A percentile compares a stretch with the other conserved stretches of the same genome.
phyloP scores from a whole-genome alignment of 2,329 filamentous ascomycete genomes.

The Apiospora rasikravindrae region DNA sequence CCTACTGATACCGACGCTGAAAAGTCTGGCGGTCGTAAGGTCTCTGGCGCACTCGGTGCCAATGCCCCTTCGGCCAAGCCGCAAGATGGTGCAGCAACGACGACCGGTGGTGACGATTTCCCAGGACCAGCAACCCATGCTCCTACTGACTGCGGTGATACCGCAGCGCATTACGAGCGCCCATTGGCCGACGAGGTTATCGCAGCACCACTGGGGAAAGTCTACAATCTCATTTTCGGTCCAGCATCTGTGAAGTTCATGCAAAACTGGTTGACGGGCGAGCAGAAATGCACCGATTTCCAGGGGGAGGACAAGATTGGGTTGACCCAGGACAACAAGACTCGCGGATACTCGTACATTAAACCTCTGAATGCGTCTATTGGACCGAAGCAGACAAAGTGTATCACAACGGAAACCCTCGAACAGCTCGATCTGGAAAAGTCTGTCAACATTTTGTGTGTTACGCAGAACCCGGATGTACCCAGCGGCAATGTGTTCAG shows the following conservation, averaged over 20 bases:
- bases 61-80: slow-evolving; percentile 57
- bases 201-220: slow-evolving; percentile 85
- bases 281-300: slow-evolving; percentile 89
- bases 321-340: slow-evolving; percentile 74
- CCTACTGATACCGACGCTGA: slow-evolving; percentile 62
- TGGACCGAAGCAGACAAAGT: slow-evolving; percentile 93
- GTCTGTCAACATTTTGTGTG: slow-evolving; percentile 79
- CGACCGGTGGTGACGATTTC: slow-evolving; percentile 65
- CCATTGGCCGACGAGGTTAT: slow-evolving; percentile 85
- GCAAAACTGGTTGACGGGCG: slow-evolving; percentile 81
- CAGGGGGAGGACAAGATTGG: slow-evolving; percentile 86
- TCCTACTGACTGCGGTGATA: slow-evolving; percentile 85
- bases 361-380: slow-evolving; percentile 86
- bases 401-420: slow-evolving; percentile 84
- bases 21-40: slow-evolving; percentile 71
- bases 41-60: slow-evolving; percentile 61
- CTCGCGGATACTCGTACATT: slow-evolving; percentile 82
- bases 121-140: slow-evolving; percentile 83
- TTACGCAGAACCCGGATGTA: slow-evolving; percentile 91
- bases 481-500: slow-evolving; percentile 91
- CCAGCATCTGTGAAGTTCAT: slow-evolving; percentile 80
- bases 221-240: slow-evolving; percentile 89
- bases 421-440: slow-evolving; percentile 88
- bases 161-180: slow-evolving; percentile 80
- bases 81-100: slow-evolving; percentile 51